These are phyloP conservation scores for Xylaria sp. DNA, from an alignment of 2,329 filamentous ascomycete genomes.

Conservation along the genomic window DNA sequence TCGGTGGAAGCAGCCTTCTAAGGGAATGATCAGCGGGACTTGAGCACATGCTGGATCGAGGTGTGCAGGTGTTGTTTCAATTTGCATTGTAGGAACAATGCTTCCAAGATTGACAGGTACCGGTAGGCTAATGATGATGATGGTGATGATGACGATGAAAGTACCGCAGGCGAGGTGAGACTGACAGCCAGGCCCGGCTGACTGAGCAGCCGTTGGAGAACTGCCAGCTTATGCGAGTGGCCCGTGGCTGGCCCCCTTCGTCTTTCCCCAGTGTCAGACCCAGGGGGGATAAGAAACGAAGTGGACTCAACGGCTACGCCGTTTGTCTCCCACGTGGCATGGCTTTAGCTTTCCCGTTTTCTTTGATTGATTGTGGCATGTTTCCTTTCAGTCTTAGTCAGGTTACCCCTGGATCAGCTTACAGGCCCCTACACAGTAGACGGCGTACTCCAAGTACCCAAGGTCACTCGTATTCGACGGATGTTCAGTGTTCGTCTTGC, in stretches of 20 bases:
- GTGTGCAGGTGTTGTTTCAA: constrained; percentile 14
- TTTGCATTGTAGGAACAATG: constrained; percentile 13
- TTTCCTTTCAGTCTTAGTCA: neutral
- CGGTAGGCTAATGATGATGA: neutral
- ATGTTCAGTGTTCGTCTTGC: neutral
- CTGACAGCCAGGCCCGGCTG: constrained; percentile 5
- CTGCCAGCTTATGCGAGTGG: constrained; percentile 5
- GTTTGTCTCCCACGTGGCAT: constrained; percentile 27
- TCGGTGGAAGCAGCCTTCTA: constrained; percentile 1
- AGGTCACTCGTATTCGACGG: neutral
- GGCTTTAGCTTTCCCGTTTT: constrained; percentile 14
- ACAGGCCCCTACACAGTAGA: neutral
- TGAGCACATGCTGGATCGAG: constrained; percentile 11
- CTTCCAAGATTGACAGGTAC: neutral
- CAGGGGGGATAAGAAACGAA: constrained; percentile 16
- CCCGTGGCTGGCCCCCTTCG: too few species aligned
- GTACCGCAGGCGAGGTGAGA: neutral
- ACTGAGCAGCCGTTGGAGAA: neutral
- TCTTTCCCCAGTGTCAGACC: neutral
- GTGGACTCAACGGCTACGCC: constrained; percentile 12
- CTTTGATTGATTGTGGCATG: constrained; percentile 1
- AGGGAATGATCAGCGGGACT: constrained; percentile 25
- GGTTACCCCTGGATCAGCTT: neutral
- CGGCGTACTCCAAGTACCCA: neutral
- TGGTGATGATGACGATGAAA: too few species aligned